Evolutionary conservation across 163 green algal genomes (phyloP).

Genomic region (Prototheca wickerhamii): DNA sequence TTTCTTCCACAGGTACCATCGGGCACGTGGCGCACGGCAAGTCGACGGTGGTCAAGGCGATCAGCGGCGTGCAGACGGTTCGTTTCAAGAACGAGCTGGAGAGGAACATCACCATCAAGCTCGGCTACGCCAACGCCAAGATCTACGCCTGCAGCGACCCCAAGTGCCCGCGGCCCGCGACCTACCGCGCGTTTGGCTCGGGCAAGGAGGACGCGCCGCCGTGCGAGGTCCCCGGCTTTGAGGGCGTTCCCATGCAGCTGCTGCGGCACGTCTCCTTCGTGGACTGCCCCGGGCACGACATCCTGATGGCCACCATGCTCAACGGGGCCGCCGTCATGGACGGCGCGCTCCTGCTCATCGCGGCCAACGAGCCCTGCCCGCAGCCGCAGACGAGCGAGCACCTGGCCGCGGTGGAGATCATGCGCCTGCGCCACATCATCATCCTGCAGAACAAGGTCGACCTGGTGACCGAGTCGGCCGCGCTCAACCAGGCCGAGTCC

Average conservation of each 20-base stretch:
- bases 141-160: constrained; percentile 69
- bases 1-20: constrained; percentile 79
- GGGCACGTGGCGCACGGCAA: constrained; percentile 98
- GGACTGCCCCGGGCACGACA: constrained; percentile 98
- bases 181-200: constrained; percentile 83
- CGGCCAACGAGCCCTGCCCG: constrained; percentile 96
- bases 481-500: constrained; percentile 85
- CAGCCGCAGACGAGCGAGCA: constrained; percentile 98
- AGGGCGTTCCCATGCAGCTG: constrained; percentile 69
- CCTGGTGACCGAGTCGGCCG: constrained; percentile 83
- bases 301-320: constrained; percentile 99
- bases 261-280: constrained; percentile 91
- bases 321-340: constrained; percentile 99
- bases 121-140: constrained; percentile 99
- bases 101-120: constrained; percentile 99
- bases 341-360: constrained; percentile 94
- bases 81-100: constrained; percentile 99
- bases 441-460: constrained; percentile 96
- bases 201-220: constrained; percentile 87
- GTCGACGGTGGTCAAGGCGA: constrained; percentile 98
- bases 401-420: constrained; percentile 98
- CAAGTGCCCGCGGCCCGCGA: constrained; percentile 70
- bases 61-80: constrained; percentile 97
- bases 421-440: constrained; percentile 97
- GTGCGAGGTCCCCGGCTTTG: constrained; percentile 77